Conservation (phyloP, 192 early-diverging fungal species). For the Podila clonocystis region DNA sequence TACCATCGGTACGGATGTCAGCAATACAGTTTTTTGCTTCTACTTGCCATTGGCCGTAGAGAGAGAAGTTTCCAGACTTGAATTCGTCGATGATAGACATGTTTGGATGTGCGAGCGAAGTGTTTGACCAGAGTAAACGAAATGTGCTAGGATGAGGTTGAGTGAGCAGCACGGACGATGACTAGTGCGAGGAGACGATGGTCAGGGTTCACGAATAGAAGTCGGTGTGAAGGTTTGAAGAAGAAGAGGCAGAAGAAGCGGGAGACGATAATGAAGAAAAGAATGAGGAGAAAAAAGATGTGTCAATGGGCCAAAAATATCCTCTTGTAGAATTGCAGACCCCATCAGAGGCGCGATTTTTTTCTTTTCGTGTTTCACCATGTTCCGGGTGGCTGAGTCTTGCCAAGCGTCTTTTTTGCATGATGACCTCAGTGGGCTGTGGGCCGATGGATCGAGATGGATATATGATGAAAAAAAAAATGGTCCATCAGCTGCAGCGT, state of each 20-base stretch:
- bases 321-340: too few relatives aligned
- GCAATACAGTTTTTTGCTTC: not conserved
- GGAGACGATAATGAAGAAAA: not conserved
- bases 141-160: not conserved
- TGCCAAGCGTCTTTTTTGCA: not conserved
- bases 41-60: conserved; percentile 61
- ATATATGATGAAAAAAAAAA: too few relatives aligned
- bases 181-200: not conserved
- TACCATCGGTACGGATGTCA: not conserved
- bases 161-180: not conserved
- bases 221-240: not conserved
- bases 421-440: too few relatives aligned
- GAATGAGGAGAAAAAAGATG: not conserved
- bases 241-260: not conserved
- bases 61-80: conserved; percentile 56
- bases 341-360: too few relatives aligned
- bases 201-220: not conserved
- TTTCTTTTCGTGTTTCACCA: not conserved
- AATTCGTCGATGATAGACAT: conserved; percentile 58
- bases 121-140: not conserved
- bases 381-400: conserved; percentile 1
- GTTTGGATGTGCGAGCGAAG: not conserved
- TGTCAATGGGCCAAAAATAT: not conserved
- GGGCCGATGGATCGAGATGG: too few relatives aligned
- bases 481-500: too few relatives aligned